Percentiles rank a stretch among this genome's conserved stretches.
These are phyloP conservation scores for Alternaria conjuncta DNA, from an alignment of 2,329 filamentous ascomycete species.

Conservation along the genomic window DNA sequence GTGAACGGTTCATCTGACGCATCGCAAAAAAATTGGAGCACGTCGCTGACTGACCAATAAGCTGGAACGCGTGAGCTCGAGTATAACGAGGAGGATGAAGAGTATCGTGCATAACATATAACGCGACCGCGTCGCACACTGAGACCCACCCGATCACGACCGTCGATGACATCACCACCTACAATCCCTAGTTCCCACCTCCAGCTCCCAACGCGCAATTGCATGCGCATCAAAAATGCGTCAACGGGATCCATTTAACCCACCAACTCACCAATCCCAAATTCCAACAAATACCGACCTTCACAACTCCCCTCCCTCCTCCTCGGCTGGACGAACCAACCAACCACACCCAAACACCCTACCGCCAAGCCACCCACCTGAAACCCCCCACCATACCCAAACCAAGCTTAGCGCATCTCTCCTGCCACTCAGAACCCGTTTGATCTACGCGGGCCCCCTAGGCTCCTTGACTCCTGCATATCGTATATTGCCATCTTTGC, in stretches of 20 bases:
- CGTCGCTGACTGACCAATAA: background rate
- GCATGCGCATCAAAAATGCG: background rate
- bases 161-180: slow-evolving; percentile 1
- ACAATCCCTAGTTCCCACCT: background rate
- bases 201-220: background rate
- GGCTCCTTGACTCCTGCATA: slow-evolving; percentile 2
- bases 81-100: background rate
- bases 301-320: background rate
- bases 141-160: background rate
- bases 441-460: slow-evolving; percentile 11
- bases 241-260: background rate
- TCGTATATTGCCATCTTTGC: background rate
- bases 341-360: slow-evolving; percentile 9
- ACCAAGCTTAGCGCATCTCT: background rate
- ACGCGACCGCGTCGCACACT: background rate
- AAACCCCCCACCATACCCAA: slow-evolving; percentile 9
- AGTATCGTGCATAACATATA: background rate
- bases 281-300: background rate
- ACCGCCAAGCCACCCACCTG: slow-evolving; percentile 9
- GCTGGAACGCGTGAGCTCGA: background rate
- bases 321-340: background rate
- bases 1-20: background rate
- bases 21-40: background rate
- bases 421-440: slow-evolving; percentile 5
- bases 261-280: background rate